These are phyloP conservation scores for Trypanosoma mega DNA, from an alignment of 208 protist species.

Conservation along the genomic window DNA sequence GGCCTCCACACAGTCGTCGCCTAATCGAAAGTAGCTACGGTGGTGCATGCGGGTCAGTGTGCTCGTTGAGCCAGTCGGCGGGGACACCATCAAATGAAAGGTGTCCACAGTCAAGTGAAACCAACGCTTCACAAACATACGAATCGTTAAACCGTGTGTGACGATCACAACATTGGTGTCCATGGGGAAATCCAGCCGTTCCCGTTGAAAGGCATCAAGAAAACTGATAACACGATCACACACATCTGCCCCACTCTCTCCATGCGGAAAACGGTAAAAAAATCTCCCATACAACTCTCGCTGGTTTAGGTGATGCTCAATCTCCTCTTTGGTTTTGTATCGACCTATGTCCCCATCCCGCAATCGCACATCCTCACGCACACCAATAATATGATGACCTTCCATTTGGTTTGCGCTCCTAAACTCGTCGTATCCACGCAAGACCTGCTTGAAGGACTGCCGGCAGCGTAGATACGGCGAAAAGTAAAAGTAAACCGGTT, in stretches of 20 bases:
- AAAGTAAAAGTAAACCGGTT: slow-evolving; percentile 88
- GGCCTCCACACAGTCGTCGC: slow-evolving; percentile 57
- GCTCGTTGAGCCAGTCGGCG: slow-evolving; percentile 61
- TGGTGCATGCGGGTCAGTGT: slow-evolving; percentile 79
- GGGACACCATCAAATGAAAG: slow-evolving; percentile 83
- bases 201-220: slow-evolving; percentile 82
- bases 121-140: slow-evolving; percentile 91
- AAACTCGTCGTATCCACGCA: slow-evolving; percentile 73
- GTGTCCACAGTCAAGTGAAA: slow-evolving; percentile 91
- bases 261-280: slow-evolving; percentile 91
- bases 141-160: slow-evolving; percentile 87
- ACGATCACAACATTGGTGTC: slow-evolving; percentile 89
- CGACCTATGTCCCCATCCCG: slow-evolving; percentile 93
- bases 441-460: slow-evolving; percentile 67
- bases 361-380: slow-evolving; percentile 89
- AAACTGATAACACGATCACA: slow-evolving; percentile 92
- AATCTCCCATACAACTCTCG: slow-evolving; percentile 87
- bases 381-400: slow-evolving; percentile 66
- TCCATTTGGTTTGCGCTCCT: slow-evolving; percentile 21
- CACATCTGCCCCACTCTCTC: slow-evolving; percentile 92
- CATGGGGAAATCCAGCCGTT: slow-evolving; percentile 79
- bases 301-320: slow-evolving; percentile 64
- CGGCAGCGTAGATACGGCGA: slow-evolving; percentile 89
- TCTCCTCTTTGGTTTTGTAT: slow-evolving; percentile 65
- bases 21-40: slow-evolving; percentile 72